Conservation (phyloP, 805 yeast genomes). For the Zygotorulaspora sp. region DNA sequence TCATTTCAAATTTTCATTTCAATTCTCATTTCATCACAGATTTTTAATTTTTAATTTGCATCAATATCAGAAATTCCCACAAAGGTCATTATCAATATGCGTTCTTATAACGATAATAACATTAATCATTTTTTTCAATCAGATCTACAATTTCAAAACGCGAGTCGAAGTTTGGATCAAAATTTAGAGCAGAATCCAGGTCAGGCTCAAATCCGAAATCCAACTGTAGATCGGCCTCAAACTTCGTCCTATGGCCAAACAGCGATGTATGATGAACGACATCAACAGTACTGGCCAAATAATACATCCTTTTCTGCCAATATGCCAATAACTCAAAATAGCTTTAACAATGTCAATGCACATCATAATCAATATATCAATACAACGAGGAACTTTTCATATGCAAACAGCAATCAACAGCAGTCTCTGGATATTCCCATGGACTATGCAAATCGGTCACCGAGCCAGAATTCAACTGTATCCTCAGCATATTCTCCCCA, state of each 20-base stretch:
- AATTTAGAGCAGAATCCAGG: slow-evolving; percentile 1
- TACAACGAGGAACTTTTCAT: slow-evolving; percentile 1
- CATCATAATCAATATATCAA: background rate
- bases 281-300: background rate
- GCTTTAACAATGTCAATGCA: background rate
- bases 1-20: slow-evolving; percentile 1
- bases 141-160: slow-evolving; percentile 8
- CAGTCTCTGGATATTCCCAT: slow-evolving; percentile 10
- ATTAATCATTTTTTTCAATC: slow-evolving; percentile 13
- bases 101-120: slow-evolving; percentile 11
- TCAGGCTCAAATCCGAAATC: background rate
- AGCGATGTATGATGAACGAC: background rate
- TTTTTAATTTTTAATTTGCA: slow-evolving; percentile 1
- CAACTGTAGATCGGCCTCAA: background rate
- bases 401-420: slow-evolving; percentile 4
- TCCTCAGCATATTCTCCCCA: slow-evolving; percentile 15
- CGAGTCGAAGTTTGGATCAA: background rate
- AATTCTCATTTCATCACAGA: slow-evolving; percentile 1
- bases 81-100: too few species aligned
- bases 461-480: slow-evolving; percentile 16
- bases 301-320: background rate
- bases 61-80: background rate
- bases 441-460: slow-evolving; percentile 9
- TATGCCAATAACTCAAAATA: background rate
- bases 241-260: slow-evolving; percentile 1